A percentile compares a stretch with the other conserved stretches of the same genome.
Conservation (phyloP, 2,329 filamentous ascomycete species). For the Fusarium falciforme region DNA sequence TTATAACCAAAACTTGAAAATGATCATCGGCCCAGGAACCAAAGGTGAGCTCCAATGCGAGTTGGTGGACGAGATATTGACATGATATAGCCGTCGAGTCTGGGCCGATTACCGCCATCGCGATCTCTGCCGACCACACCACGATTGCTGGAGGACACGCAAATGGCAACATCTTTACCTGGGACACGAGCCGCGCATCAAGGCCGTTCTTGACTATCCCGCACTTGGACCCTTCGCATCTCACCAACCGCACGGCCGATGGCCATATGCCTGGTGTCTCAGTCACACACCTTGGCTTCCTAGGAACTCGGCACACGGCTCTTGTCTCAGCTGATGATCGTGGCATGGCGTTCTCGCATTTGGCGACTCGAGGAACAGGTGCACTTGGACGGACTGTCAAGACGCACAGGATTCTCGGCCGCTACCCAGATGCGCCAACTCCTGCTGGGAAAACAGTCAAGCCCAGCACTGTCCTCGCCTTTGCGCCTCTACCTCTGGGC, state of each 20-base stretch:
- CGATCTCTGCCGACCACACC: constrained; percentile 92
- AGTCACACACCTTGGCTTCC: constrained; percentile 91
- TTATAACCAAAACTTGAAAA: constrained; percentile 94
- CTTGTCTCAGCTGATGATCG: constrained; percentile 93
- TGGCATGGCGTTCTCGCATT: constrained; percentile 98
- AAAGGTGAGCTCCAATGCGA: constrained; percentile 69
- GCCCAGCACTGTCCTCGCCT: constrained; percentile 93
- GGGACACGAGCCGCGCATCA: constrained; percentile 87
- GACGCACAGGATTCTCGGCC: constrained; percentile 88
- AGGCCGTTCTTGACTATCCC: constrained; percentile 90
- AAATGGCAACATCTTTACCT: constrained; percentile 93
- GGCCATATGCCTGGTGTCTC: constrained; percentile 84
- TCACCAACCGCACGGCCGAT: constrained; percentile 76
- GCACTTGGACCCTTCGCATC: constrained; percentile 74
- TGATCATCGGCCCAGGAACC: constrained; percentile 92
- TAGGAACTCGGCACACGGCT: constrained; percentile 93
- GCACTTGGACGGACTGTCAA: constrained; percentile 87
- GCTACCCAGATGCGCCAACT: constrained; percentile 82
- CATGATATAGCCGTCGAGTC: constrained; percentile 80
- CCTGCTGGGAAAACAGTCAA: constrained; percentile 77
- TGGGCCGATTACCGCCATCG: constrained; percentile 86
- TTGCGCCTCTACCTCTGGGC: constrained; percentile 90
- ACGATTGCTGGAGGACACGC: constrained; percentile 92
- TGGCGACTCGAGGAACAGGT: constrained; percentile 91
- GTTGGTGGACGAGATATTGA: constrained; percentile 43